A percentile compares a stretch with the other conserved stretches of the same genome.
Conservation (phyloP, 2,329 filamentous ascomycete genomes). For the Hortaea werneckii region DNA sequence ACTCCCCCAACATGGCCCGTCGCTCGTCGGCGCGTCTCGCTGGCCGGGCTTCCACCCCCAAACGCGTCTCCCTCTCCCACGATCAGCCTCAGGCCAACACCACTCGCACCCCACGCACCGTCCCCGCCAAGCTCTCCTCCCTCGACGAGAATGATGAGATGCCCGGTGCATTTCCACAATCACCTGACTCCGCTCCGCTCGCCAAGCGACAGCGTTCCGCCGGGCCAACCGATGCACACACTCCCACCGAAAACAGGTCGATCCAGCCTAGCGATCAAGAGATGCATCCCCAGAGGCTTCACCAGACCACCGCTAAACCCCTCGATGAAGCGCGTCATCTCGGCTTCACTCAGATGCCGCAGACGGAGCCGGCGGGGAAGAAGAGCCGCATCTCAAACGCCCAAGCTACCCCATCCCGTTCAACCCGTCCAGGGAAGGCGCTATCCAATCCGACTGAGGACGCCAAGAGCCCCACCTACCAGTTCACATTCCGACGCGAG, state of each 20-base stretch:
- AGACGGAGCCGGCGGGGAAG: constrained; percentile 35
- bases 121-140: constrained; percentile 32
- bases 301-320: constrained; percentile 62
- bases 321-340: constrained; percentile 71
- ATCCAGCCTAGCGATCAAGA: constrained; percentile 64
- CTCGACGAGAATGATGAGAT: constrained; percentile 37
- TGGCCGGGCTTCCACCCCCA: constrained; percentile 19
- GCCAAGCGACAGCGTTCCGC: constrained; percentile 8
- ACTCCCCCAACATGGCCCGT: constrained; percentile 18
- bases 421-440: constrained; percentile 22
- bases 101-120: constrained; percentile 21
- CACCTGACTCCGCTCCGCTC: constrained; percentile 10
- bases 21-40: constrained; percentile 25
- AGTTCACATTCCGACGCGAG: constrained; percentile 50
- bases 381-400: constrained; percentile 32
- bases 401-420: constrained; percentile 51
- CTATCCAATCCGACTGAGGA: constrained; percentile 10
- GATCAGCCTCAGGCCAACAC: constrained; percentile 11
- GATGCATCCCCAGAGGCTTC: constrained; percentile 84
- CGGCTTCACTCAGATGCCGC: constrained; percentile 66
- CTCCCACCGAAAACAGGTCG: constrained; percentile 55
- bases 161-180: constrained; percentile 24
- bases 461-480: constrained; percentile 50
- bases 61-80: constrained; percentile 26
- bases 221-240: constrained; percentile 18